Evolutionary conservation across 2,329 filamentous ascomycete species (phyloP).

Genomic region (Phyllosticta citribraziliensis): DNA sequence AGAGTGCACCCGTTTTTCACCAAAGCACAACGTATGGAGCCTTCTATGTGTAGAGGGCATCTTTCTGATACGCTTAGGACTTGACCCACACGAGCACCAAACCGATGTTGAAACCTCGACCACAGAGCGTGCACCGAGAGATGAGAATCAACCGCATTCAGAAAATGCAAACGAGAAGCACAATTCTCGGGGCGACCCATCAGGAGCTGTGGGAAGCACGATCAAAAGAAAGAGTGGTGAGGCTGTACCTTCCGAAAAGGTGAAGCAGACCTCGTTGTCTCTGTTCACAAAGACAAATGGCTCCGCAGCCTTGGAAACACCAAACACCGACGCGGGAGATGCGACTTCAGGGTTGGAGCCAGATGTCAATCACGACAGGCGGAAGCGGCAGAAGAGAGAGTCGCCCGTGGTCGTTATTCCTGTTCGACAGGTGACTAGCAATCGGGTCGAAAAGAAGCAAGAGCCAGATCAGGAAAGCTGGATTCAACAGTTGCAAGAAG

Average conservation of each 20-base stretch:
- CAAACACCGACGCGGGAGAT: neutral
- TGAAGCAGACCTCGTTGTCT: slow-evolving; percentile 7
- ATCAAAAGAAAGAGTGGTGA: slow-evolving; percentile 2
- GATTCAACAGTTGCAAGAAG: slow-evolving; percentile 21
- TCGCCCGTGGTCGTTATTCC: slow-evolving; percentile 16
- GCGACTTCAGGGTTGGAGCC: slow-evolving; percentile 16
- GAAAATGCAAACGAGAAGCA: neutral
- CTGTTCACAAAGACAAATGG: slow-evolving; percentile 10
- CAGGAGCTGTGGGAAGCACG: neutral
- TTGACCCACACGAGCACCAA: slow-evolving; percentile 16
- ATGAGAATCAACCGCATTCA: neutral
- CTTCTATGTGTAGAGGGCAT: too few species aligned
- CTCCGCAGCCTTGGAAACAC: slow-evolving; percentile 21
- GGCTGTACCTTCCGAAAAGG: neutral
- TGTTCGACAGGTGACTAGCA: neutral
- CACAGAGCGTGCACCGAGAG: slow-evolving; percentile 7
- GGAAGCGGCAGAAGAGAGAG: slow-evolving; percentile 30
- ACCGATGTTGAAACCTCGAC: slow-evolving; percentile 16
- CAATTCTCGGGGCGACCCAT: neutral
- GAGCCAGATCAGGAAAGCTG: slow-evolving; percentile 12
- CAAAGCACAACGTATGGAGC: slow-evolving; percentile 15
- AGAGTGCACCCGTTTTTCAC: slow-evolving; percentile 31
- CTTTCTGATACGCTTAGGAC: slow-evolving; percentile 1
- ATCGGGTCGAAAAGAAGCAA: neutral
- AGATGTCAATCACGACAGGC: slow-evolving; percentile 21